phyloP scores from a whole-genome alignment of 2,329 filamentous ascomycete genomes.

The Macrophomina phaseolina region DNA sequence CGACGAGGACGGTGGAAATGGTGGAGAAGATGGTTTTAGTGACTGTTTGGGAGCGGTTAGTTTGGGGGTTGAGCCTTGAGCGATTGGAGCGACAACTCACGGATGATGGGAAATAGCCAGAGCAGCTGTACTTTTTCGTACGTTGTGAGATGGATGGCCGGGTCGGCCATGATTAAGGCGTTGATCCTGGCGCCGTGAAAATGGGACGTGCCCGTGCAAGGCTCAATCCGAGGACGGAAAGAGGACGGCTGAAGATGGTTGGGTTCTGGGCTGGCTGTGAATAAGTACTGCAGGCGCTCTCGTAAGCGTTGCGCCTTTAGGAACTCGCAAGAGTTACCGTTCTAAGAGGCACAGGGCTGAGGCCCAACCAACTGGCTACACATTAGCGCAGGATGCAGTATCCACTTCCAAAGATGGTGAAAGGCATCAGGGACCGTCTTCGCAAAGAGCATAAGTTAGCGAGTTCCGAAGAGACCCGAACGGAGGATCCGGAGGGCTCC shows the following conservation, averaged over 20 bases:
- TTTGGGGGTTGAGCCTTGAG: background rate
- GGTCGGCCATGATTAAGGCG: background rate
- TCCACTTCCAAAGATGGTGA: background rate
- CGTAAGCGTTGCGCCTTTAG: background rate
- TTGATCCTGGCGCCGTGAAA: no score
- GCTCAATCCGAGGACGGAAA: no score
- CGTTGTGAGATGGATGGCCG: background rate
- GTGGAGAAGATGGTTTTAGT: conserved; percentile 33
- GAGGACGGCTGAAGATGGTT: background rate
- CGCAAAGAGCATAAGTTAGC: background rate
- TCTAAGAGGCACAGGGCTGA: background rate
- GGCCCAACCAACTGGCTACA: background rate
- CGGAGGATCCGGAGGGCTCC: no score
- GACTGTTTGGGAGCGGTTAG: background rate
- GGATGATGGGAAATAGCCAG: conserved; percentile 2
- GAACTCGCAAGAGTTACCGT: background rate
- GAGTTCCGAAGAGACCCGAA: background rate
- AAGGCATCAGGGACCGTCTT: background rate
- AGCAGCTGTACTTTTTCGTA: background rate
- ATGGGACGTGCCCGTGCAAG: background rate
- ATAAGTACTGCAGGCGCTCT: background rate
- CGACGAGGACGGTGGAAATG: conserved; percentile 31
- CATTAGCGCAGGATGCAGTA: background rate
- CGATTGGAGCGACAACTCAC: background rate
- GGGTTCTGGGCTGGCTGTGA: background rate